Evolutionary conservation across 139 green algal genomes (phyloP), one percentile per base, ranked within the genome.

Genomic region (Picochlorum sp.): DNA sequence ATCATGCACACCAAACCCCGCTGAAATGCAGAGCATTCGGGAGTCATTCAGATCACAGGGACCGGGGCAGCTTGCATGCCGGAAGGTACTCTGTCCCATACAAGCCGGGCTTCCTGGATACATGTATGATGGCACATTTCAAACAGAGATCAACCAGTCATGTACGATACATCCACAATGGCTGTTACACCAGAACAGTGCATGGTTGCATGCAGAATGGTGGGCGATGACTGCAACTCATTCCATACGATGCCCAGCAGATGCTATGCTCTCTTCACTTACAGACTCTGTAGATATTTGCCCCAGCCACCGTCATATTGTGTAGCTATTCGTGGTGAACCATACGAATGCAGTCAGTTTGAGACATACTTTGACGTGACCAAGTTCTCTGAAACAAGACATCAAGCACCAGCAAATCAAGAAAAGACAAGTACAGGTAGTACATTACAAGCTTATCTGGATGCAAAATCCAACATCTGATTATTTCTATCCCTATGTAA

Each of bases 361-460:
- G 63, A 84, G 57, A 84, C 77, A 4, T 84, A 81, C 63, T 82
- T 67, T 51, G 54, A 67, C 15, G 18, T 18, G 15, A 57, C n/a
- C 23, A 32, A 59, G 5, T 30, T 59, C 21, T 18, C 21, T 18
- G 10, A 34, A 34, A 21, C 10, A 54, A 21, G 47, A 26, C 34
- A 4, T 41, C 34, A 41, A 11, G 5, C 34, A 41, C 8, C 34
- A 41, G 34, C 8, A 41, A 41, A 41, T 41, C 34, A 41, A 41
- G 34, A 41, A 41, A 41, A 41, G 34, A 41, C 34, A 41, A 41
- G 34, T 41, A 41, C 34, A 41, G 34, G 34, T 1, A 41, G 6
- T 41, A 41, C 34, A 13, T 41, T 41, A 41, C 34, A 41, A 41
- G 34, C 34, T 13, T 41, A 41, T 41, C 34, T 41, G 34, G 6